Percentiles rank a stretch among this genome's conserved stretches.
These are phyloP conservation scores for Pyricularia grisea DNA, from an alignment of 2,329 filamentous ascomycete species.

Conservation along the genomic window DNA sequence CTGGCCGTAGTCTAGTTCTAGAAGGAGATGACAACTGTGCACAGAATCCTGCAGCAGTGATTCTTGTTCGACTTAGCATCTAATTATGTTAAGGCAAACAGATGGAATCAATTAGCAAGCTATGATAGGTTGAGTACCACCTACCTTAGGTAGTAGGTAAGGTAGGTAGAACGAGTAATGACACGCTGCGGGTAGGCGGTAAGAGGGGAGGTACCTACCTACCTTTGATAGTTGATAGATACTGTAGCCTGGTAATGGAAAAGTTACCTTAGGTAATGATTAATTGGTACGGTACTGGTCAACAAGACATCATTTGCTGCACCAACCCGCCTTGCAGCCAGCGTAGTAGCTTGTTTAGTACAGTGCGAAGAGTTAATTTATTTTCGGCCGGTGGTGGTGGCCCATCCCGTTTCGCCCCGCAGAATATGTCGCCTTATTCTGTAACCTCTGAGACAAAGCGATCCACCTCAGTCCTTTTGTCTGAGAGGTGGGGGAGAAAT, in stretches of 20 bases:
- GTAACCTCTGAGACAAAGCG: background rate
- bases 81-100: background rate
- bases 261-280: background rate
- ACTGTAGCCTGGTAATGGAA: background rate
- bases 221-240: too few relatives aligned
- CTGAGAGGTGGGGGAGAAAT: background rate
- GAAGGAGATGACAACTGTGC: background rate
- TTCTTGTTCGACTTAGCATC: background rate
- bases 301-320: background rate
- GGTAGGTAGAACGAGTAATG: background rate
- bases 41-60: background rate
- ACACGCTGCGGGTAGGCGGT: background rate
- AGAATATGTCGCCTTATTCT: background rate
- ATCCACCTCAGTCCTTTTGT: background rate
- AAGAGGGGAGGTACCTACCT: background rate
- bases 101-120: background rate
- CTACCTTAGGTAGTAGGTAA: too few relatives aligned
- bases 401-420: background rate
- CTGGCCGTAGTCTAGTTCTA: background rate
- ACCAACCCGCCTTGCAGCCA: background rate
- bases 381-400: background rate
- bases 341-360: background rate
- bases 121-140: background rate
- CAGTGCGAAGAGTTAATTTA: background rate
- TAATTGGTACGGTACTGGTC: background rate